These are phyloP conservation scores for Psilocybe cyanescens DNA, from an alignment of 768 basidiomycete genomes.

Conservation along the genomic window DNA sequence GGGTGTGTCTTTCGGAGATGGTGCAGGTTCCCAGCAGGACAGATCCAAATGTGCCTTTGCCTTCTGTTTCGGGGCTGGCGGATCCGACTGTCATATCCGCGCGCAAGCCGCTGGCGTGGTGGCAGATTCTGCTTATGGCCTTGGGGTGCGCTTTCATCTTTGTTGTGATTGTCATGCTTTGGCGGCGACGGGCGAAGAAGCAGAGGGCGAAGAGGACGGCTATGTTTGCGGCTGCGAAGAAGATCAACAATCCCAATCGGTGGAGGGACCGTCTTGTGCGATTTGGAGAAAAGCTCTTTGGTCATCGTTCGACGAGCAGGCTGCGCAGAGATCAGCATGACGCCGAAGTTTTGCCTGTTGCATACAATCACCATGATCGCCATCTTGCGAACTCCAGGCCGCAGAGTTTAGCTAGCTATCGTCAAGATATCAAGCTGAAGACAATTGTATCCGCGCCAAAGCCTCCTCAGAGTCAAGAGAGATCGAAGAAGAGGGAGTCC, in stretches of 20 bases:
- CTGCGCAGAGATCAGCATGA: constrained; percentile 24
- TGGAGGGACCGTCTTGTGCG: constrained; percentile 64
- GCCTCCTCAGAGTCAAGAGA: background rate
- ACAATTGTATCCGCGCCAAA: constrained; percentile 41
- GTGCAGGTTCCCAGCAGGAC: constrained; percentile 56
- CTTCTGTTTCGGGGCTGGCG: constrained; percentile 59
- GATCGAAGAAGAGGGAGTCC: constrained; percentile 37
- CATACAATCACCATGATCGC: constrained; percentile 25
- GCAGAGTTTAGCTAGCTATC: constrained; percentile 13
- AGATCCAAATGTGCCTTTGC: constrained; percentile 50
- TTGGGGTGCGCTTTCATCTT: constrained; percentile 83
- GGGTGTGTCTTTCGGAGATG: constrained; percentile 80
- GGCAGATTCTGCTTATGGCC: constrained; percentile 85
- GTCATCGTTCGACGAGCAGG: constrained; percentile 35
- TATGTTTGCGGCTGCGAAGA: constrained; percentile 63
- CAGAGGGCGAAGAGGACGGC: constrained; percentile 69
- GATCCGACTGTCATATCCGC: constrained; percentile 45
- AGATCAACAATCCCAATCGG: constrained; percentile 45
- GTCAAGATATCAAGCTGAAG: constrained; percentile 53
- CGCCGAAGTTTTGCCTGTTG: constrained; percentile 23
- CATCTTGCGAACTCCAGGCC: constrained; percentile 17
- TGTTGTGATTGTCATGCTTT: constrained; percentile 62
- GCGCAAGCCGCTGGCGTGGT: constrained; percentile 62
- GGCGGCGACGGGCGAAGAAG: constrained; percentile 72
- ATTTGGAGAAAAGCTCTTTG: constrained; percentile 63